A percentile compares a stretch with the other conserved stretches of the same genome.
Conservation (phyloP, 495 filamentous ascomycete genomes). For the Lasiosphaeria ovina region DNA sequence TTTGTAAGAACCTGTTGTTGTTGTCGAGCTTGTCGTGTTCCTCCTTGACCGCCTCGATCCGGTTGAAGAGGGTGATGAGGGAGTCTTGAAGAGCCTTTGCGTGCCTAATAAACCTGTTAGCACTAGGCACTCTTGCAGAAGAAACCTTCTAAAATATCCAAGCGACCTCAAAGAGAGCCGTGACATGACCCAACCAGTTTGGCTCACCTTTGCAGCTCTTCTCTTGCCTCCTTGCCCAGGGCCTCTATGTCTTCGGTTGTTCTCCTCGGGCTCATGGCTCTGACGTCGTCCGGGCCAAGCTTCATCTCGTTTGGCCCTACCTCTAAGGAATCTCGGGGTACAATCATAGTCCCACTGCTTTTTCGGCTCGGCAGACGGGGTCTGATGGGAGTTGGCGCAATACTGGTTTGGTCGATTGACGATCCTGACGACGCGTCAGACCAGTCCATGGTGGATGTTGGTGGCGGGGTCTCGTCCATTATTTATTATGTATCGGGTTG, state of each 20-base stretch:
- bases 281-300: conserved; percentile 79
- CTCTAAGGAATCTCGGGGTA: conserved; percentile 67
- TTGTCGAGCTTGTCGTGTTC: conserved; percentile 93
- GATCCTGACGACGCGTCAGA: conserved; percentile 42
- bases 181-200: conserved; percentile 33
- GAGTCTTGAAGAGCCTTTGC: conserved; percentile 84
- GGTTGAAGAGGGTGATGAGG: conserved; percentile 81
- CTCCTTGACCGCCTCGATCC: conserved; percentile 88
- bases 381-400: conserved; percentile 47
- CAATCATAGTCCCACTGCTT: conserved; percentile 76
- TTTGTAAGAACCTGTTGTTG: conserved; percentile 92
- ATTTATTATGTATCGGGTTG: conserved; percentile 6
- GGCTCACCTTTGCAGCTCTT: conserved; percentile 56
- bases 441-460: conserved; percentile 22
- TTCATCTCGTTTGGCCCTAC: conserved; percentile 63
- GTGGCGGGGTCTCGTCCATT: conserved; percentile 27
- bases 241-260: conserved; percentile 85
- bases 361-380: conserved; percentile 60
- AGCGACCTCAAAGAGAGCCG: too few species aligned
- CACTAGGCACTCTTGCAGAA: conserved; percentile 10
- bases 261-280: conserved; percentile 90
- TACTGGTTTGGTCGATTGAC: conserved; percentile 37
- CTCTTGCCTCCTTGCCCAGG: conserved; percentile 74
- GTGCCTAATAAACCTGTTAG: conserved; percentile 57
- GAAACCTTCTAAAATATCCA: conserved; percentile 15